A percentile compares a stretch with the other conserved stretches of the same genome.
Conservation (phyloP, 805 yeast species). For the Schwanniomyces pseudopolymorphus region DNA sequence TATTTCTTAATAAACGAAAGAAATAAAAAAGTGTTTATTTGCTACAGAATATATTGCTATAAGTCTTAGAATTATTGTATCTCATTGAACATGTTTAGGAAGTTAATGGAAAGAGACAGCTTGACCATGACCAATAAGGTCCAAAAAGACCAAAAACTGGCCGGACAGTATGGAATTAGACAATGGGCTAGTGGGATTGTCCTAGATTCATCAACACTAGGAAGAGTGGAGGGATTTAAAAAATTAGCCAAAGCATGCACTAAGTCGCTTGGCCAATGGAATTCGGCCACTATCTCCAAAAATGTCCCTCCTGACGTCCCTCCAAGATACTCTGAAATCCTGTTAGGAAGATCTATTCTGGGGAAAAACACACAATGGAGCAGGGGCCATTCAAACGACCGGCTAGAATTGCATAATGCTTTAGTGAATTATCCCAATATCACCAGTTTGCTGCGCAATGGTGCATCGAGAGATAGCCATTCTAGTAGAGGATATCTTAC, state of each 20-base stretch:
- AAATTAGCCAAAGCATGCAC: conserved; percentile 8
- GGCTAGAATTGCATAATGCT: background rate
- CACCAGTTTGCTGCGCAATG: background rate
- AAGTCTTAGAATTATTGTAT: too few species aligned
- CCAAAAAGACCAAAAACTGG: background rate
- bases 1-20: background rate
- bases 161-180: background rate
- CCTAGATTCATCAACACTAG: background rate
- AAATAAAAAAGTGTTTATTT: background rate
- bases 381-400: background rate
- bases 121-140: background rate
- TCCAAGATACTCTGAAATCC: background rate
- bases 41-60: background rate
- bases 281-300: background rate
- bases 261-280: conserved; percentile 8
- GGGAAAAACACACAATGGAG: background rate
- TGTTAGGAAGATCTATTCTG: background rate
- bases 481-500: background rate
- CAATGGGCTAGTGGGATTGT: background rate
- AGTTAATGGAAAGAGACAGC: background rate
- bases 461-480: background rate
- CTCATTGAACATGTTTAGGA: background rate
- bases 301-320: background rate
- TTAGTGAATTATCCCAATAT: background rate
- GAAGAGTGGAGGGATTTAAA: conserved; percentile 6